Conservation (phyloP, 2,329 filamentous ascomycete genomes). For the Hypoxylon sp. region DNA sequence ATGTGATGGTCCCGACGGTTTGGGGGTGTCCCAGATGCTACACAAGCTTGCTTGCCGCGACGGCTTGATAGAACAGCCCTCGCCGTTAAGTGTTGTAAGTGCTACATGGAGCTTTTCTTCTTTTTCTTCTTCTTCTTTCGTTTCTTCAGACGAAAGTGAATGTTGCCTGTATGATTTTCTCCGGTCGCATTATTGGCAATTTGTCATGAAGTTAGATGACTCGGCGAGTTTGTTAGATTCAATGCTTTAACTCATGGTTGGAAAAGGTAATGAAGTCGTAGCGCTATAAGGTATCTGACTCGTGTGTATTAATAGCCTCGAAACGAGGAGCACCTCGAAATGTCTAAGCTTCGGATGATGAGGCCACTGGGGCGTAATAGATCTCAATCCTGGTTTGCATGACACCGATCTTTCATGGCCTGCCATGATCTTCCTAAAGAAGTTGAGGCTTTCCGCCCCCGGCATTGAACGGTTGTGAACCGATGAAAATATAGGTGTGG, state of each 20-base stretch:
- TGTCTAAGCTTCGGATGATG: slow-evolving; percentile 24
- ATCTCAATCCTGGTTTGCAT: slow-evolving; percentile 40
- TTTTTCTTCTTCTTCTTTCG: no score
- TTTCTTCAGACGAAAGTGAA: slow-evolving; percentile 23
- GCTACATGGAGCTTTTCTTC: slow-evolving; percentile 30
- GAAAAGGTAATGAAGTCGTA: slow-evolving; percentile 29
- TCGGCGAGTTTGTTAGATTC: slow-evolving; percentile 20
- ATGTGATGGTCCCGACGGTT: slow-evolving; percentile 35
- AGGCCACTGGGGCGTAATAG: slow-evolving; percentile 38
- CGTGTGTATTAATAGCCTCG: slow-evolving; percentile 17
- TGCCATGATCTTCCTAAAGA: slow-evolving; percentile 38
- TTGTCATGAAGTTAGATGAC: slow-evolving; percentile 26
- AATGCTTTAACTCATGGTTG: slow-evolving; percentile 34
- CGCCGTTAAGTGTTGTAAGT: slow-evolving; percentile 26
- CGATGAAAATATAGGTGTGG: slow-evolving; percentile 39
- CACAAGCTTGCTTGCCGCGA: slow-evolving; percentile 38
- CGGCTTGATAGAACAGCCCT: slow-evolving; percentile 36
- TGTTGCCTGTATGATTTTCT: slow-evolving; percentile 1
- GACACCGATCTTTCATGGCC: slow-evolving; percentile 42
- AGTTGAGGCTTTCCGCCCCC: slow-evolving; percentile 42
- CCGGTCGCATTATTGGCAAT: slow-evolving; percentile 33
- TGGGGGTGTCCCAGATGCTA: slow-evolving; percentile 38
- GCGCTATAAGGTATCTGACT: slow-evolving; percentile 32
- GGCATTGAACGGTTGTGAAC: slow-evolving; percentile 42
- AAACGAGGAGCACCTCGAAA: slow-evolving; percentile 24